Conservation (phyloP, 1,284 basidiomycete species). For the Ganoderma multipileum region DNA sequence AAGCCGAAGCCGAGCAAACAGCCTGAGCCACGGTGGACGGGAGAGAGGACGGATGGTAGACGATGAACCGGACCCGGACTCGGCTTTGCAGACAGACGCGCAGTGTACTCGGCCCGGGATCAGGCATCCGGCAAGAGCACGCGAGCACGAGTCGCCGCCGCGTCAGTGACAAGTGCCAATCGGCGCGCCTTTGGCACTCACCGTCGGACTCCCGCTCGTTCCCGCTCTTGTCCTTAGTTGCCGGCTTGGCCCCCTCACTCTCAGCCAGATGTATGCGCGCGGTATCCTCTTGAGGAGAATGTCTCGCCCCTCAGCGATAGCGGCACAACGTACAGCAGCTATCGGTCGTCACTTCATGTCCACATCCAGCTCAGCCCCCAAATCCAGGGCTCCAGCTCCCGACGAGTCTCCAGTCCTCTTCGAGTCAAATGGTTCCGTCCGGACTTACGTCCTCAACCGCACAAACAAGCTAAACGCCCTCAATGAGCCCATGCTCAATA, state of each 20-base stretch:
- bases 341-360: constrained; percentile 71
- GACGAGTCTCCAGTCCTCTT: constrained; percentile 69
- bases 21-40: neutral
- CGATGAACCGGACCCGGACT: neutral
- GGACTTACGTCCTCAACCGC: constrained; percentile 84
- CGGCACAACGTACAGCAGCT: constrained; percentile 57
- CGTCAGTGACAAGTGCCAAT: no score
- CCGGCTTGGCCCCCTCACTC: neutral
- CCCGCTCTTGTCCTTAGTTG: constrained; percentile 3
- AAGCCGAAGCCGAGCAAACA: neutral
- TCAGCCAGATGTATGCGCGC: constrained; percentile 30
- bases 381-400: constrained; percentile 19
- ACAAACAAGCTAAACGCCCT: constrained; percentile 89
- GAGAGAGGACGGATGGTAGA: neutral
- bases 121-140: neutral
- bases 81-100: neutral
- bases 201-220: constrained; percentile 18
- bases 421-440: constrained; percentile 66
- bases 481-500: constrained; percentile 82
- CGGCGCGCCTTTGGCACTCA: neutral
- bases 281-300: constrained; percentile 47
- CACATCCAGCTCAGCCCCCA: constrained; percentile 35
- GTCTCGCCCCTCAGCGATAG: constrained; percentile 47
- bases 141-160: neutral
- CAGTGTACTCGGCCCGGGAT: neutral